Percentiles rank a stretch among this genome's conserved stretches.
Conservation (phyloP, 2,329 filamentous ascomycete genomes). For the Sporothrix inflata region DNA sequence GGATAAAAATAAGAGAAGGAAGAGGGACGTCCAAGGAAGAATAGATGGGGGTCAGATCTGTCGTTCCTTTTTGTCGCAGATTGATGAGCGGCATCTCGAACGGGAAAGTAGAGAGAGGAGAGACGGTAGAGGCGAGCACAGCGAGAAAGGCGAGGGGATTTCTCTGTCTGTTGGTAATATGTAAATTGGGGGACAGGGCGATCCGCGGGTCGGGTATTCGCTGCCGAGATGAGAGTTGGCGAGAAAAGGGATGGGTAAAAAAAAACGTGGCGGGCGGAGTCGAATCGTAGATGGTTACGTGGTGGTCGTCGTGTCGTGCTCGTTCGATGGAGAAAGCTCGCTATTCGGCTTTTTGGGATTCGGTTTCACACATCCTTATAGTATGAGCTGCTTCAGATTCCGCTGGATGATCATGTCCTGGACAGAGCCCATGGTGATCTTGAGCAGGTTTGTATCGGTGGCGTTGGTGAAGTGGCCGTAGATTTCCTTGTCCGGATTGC, state of each 20-base stretch:
- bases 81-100: constrained; percentile 14
- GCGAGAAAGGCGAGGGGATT: not conserved
- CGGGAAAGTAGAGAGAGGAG: not conserved
- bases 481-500: constrained; percentile 66
- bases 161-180: constrained; percentile 7
- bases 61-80: constrained; percentile 5
- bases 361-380: constrained; percentile 49
- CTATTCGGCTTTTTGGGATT: not conserved
- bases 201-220: constrained; percentile 22
- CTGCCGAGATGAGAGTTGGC: constrained; percentile 14
- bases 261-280: not conserved
- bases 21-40: not conserved
- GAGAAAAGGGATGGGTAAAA: not conserved
- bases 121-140: not conserved
- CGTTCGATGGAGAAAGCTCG: not conserved
- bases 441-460: constrained; percentile 73
- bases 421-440: constrained; percentile 83
- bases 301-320: not conserved
- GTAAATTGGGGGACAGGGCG: not conserved
- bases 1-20: not conserved
- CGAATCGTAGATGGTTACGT: not conserved
- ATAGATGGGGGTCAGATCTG: not conserved
- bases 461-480: constrained; percentile 66
- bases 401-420: constrained; percentile 88
- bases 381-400: constrained; percentile 77